Conservation (phyloP, 1,139 yeast genomes). For the Saccharomyces hybrid region DNA sequence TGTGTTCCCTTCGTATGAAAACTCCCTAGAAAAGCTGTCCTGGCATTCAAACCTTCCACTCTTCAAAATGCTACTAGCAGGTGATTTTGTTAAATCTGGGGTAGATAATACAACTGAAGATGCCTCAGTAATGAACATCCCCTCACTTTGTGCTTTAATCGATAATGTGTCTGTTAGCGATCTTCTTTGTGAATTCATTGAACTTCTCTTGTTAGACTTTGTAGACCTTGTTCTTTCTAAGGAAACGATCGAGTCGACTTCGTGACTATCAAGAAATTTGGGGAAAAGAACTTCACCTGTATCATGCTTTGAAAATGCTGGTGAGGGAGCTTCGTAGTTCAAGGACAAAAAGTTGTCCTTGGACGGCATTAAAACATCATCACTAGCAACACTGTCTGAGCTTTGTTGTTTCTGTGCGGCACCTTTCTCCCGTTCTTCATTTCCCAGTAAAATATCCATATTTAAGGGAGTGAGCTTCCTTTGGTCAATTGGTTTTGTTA, state of each 20-base stretch:
- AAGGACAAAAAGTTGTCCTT: background rate
- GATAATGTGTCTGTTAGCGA: conserved; percentile 34
- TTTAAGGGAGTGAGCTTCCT: conserved; percentile 4
- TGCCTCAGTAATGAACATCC: conserved; percentile 35
- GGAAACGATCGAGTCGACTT: conserved; percentile 67
- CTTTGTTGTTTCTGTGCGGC: background rate
- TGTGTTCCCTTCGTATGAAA: background rate
- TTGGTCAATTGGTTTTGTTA: conserved; percentile 1
- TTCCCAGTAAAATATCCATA: conserved; percentile 2
- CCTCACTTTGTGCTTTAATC: conserved; percentile 35
- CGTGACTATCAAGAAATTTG: conserved; percentile 54
- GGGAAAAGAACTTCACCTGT: conserved; percentile 67
- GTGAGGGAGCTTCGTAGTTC: conserved; percentile 1
- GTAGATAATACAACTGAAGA: conserved; percentile 27
- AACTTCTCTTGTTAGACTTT: conserved; percentile 25
- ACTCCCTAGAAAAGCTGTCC: conserved; percentile 8
- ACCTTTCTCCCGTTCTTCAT: background rate
- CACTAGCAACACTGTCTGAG: background rate
- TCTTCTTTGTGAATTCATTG: conserved; percentile 21
- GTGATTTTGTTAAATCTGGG: conserved; percentile 35
- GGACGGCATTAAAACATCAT: background rate
- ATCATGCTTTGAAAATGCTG: conserved; percentile 16
- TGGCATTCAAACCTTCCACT: conserved; percentile 29
- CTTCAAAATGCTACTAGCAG: conserved; percentile 49
- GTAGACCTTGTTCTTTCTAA: conserved; percentile 60